phyloP scores from a whole-genome alignment of 495 filamentous ascomycete genomes.

The Lophiotrema nucula region DNA sequence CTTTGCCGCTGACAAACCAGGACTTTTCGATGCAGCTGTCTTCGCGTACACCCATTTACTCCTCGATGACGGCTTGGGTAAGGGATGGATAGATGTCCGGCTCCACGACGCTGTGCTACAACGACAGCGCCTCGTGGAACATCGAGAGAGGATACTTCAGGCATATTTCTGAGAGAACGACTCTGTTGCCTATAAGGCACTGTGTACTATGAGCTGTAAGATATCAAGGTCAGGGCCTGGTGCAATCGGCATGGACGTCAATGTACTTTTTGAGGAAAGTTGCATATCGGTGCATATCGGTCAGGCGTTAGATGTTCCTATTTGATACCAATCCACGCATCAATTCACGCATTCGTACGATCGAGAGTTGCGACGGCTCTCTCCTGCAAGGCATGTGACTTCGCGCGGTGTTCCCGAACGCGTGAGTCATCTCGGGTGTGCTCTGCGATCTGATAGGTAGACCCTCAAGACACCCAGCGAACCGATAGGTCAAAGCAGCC shows the following conservation, averaged over 20 bases:
- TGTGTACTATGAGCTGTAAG: no score
- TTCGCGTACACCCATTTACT: conserved; percentile 90
- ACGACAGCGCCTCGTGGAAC: conserved; percentile 52
- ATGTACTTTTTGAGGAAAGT: no score
- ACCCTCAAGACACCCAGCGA: no score
- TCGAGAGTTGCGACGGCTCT: no score
- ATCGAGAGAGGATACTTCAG: conserved; percentile 49
- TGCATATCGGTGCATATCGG: neutral
- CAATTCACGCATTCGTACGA: neutral
- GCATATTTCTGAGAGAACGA: conserved; percentile 14
- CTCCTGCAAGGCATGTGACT: no score
- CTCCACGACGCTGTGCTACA: conserved; percentile 39
- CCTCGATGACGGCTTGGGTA: conserved; percentile 54
- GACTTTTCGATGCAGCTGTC: conserved; percentile 79
- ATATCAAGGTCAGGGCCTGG: no score
- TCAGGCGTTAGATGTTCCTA: neutral
- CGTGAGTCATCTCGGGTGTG: no score
- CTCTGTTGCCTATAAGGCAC: no score
- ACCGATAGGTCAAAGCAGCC: no score
- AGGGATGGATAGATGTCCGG: conserved; percentile 49
- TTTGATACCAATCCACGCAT: neutral
- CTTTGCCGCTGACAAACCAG: conserved; percentile 61
- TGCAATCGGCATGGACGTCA: no score
- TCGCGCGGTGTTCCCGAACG: no score
- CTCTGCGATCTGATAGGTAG: no score